Percentiles rank a stretch among this genome's conserved stretches.
Evolutionary conservation across 2,329 filamentous ascomycete genomes (phyloP).

Genomic region (Xylaria sp.): DNA sequence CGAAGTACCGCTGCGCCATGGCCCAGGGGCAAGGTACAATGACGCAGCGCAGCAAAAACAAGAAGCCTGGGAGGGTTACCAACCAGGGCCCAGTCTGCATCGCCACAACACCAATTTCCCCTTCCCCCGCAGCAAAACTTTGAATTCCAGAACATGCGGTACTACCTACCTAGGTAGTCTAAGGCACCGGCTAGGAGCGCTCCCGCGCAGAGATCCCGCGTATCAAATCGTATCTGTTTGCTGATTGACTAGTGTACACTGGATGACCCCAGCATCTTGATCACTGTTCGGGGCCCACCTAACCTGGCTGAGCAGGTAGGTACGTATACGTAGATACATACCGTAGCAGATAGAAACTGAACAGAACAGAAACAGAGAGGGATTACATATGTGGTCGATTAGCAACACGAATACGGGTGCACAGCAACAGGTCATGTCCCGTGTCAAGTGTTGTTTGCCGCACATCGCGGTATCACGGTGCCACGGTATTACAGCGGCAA

Average conservation of each 20-base stretch:
- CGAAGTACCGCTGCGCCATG: constrained; percentile 33
- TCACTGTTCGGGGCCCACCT: neutral
- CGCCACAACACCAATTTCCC: constrained; percentile 19
- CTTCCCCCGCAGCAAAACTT: constrained; percentile 4
- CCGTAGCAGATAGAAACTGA: no score
- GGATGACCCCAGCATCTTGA: neutral
- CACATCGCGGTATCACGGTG: no score
- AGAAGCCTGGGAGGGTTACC: neutral
- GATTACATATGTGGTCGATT: neutral
- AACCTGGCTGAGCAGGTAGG: constrained; percentile 18
- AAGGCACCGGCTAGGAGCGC: neutral
- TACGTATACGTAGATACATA: neutral
- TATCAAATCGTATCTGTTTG: constrained; percentile 6
- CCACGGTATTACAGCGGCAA: neutral
- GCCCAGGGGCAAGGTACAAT: constrained; percentile 31
- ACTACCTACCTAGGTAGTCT: no score
- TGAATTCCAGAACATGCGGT: constrained; percentile 13
- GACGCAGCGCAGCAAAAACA: constrained; percentile 8
- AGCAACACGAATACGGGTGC: neutral
- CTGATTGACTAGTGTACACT: no score
- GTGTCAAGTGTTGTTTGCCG: constrained; percentile 8
- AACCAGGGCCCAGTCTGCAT: constrained; percentile 15
- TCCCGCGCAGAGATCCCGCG: no score
- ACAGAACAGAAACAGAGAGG: no score
- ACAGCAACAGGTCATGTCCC: neutral